phyloP scores from a whole-genome alignment of 352 stramenopile species.

The Plasmopara halstedii region DNA sequence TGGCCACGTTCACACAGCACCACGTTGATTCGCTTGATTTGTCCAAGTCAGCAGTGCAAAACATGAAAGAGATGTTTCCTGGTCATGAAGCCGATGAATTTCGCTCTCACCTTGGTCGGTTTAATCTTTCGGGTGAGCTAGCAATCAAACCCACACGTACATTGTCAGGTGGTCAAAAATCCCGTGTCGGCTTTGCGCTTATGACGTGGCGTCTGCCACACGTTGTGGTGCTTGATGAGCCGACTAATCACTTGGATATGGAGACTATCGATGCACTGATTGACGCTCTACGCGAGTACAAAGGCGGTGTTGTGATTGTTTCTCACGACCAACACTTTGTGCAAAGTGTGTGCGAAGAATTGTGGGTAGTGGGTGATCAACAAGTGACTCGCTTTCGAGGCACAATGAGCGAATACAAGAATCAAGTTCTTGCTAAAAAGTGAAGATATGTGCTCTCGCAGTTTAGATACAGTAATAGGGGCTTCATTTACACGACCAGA shows the following conservation, averaged over 20 bases:
- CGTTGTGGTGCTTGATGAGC: constrained; percentile 95
- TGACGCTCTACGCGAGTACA: constrained; percentile 93
- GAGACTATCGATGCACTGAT: constrained; percentile 90
- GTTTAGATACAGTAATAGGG: too few relatives aligned
- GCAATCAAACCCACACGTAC: constrained; percentile 92
- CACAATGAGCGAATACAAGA: constrained; percentile 82
- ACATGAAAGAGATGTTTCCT: constrained; percentile 88
- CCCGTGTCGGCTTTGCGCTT: constrained; percentile 89
- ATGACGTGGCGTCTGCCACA: constrained; percentile 94
- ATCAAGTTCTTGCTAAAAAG: constrained; percentile 38
- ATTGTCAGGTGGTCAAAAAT: constrained; percentile 96
- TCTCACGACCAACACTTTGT: constrained; percentile 98
- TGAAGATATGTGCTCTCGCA: constrained; percentile 1
- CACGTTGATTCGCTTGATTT: constrained; percentile 94
- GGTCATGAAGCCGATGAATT: constrained; percentile 85
- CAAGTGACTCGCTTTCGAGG: constrained; percentile 72
- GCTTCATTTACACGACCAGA: too few relatives aligned
- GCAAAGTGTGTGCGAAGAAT: constrained; percentile 90
- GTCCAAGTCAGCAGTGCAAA: constrained; percentile 82
- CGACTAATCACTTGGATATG: constrained; percentile 95
- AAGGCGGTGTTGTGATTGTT: constrained; percentile 95
- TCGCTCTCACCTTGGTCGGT: constrained; percentile 91
- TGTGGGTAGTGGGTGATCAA: constrained; percentile 86
- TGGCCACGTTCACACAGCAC: constrained; percentile 96
- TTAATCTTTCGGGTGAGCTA: constrained; percentile 94